phyloP scores from a whole-genome alignment of 129 eudicot species.

The Artemisia tridentata region DNA sequence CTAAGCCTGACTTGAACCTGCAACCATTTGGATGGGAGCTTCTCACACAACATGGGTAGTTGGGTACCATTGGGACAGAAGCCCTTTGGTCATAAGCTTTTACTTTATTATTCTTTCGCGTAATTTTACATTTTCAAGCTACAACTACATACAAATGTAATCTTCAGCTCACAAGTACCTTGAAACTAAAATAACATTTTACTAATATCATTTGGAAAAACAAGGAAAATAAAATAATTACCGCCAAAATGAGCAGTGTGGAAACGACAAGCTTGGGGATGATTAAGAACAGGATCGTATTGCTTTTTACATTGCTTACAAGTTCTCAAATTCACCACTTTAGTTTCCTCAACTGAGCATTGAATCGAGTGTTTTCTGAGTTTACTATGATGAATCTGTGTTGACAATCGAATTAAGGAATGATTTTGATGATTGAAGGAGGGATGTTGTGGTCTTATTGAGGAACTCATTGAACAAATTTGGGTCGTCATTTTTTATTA shows the following conservation, averaged over 20 bases:
- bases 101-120: no score
- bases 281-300: constrained; percentile 74
- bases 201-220: not conserved
- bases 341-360: constrained; percentile 50
- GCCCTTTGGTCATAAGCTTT: no score
- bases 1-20: no score
- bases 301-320: constrained; percentile 91
- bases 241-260: constrained; percentile 99
- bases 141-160: not conserved
- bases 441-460: constrained; percentile 12
- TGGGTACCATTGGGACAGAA: no score
- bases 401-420: constrained; percentile 8
- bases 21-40: no score
- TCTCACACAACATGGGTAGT: no score
- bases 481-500: constrained; percentile 35
- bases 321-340: constrained; percentile 43
- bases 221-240: constrained; percentile 15
- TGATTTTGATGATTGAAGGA: constrained; percentile 4
- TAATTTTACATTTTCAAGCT: no score
- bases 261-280: constrained; percentile 87
- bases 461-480: constrained; percentile 28
- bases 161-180: no score
- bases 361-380: constrained; percentile 32
- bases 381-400: constrained; percentile 10
- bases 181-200: no score